A percentile compares a stretch with the other conserved stretches of the same genome.
Evolutionary conservation across 371 early-diverging fungal genomes (phyloP).

Genomic region (Rhizopus arrhizus): DNA sequence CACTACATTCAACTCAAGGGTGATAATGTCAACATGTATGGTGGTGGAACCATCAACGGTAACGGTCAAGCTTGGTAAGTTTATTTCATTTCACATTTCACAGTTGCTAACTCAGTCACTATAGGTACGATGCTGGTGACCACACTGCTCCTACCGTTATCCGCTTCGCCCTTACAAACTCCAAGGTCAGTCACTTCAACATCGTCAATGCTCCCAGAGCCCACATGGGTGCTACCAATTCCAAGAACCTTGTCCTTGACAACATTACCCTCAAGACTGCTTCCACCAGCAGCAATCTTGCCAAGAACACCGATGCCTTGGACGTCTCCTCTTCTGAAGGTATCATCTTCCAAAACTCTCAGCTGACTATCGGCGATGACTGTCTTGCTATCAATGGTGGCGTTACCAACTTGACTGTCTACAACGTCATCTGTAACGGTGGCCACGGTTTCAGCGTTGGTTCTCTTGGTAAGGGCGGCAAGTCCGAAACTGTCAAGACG

Average conservation of each 20-base stretch:
- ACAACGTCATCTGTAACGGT: conserved; percentile 28
- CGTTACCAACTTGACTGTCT: conserved; percentile 32
- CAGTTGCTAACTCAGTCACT: neutral
- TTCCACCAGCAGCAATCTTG: conserved; percentile 25
- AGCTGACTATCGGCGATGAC: conserved; percentile 35
- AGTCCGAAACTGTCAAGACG: conserved; percentile 26
- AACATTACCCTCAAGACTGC: conserved; percentile 30
- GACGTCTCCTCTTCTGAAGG: conserved; percentile 36
- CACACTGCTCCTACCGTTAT: conserved; percentile 37
- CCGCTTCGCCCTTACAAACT: conserved; percentile 29
- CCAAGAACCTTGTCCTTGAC: conserved; percentile 30
- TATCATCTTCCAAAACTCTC: conserved; percentile 24
- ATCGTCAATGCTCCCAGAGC: conserved; percentile 37
- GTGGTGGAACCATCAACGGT: conserved; percentile 32
- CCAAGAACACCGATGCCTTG: conserved; percentile 43
- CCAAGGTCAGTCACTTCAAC: conserved; percentile 35
- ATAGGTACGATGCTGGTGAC: conserved; percentile 19
- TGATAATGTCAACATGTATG: conserved; percentile 28
- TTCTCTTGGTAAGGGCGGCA: conserved; percentile 38
- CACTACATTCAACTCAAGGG: conserved; percentile 35
- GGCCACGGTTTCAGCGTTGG: conserved; percentile 47
- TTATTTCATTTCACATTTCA: neutral
- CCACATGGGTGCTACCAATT: conserved; percentile 34
- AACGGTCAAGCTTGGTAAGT: conserved; percentile 41
- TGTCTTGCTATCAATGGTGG: conserved; percentile 39